phyloP scores from a whole-genome alignment of 768 basidiomycete genomes.

The Lactifluus volemus region DNA sequence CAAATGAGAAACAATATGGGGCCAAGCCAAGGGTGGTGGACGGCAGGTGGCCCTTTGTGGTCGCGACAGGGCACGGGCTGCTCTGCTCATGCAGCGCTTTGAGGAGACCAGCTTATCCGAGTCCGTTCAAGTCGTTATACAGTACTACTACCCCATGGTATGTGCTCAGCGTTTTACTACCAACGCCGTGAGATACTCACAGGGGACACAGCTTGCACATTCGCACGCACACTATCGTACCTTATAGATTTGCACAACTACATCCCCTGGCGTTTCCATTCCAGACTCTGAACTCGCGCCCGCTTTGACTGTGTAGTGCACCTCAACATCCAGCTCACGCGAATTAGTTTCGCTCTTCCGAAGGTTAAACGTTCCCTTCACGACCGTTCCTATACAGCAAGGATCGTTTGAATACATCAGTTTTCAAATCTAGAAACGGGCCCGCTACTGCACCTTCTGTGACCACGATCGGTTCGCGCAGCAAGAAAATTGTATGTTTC shows the following conservation, averaged over 20 bases:
- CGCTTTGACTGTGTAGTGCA: constrained; percentile 58
- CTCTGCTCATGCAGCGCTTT: no score
- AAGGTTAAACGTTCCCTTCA: constrained; percentile 77
- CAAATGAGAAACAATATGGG: no score
- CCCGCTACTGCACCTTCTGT: constrained; percentile 49
- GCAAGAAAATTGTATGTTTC: constrained; percentile 90
- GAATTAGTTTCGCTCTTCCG: constrained; percentile 74
- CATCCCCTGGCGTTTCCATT: constrained; percentile 29
- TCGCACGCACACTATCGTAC: constrained; percentile 42
- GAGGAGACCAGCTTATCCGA: no score
- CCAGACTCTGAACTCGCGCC: constrained; percentile 22
- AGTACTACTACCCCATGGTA: no score
- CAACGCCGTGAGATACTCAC: background rate
- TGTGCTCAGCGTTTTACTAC: no score
- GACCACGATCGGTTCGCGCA: constrained; percentile 69
- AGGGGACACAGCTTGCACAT: background rate
- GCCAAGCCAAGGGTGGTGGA: no score
- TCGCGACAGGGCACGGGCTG: no score
- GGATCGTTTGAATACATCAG: background rate
- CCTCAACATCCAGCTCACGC: constrained; percentile 85
- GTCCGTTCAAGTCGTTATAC: no score
- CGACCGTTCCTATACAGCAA: constrained; percentile 47
- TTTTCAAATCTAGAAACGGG: background rate
- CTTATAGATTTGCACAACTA: constrained; percentile 71
- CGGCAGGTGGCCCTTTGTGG: no score